Conservation (phyloP, 768 basidiomycete species). For the Mrakia gelida region DNA sequence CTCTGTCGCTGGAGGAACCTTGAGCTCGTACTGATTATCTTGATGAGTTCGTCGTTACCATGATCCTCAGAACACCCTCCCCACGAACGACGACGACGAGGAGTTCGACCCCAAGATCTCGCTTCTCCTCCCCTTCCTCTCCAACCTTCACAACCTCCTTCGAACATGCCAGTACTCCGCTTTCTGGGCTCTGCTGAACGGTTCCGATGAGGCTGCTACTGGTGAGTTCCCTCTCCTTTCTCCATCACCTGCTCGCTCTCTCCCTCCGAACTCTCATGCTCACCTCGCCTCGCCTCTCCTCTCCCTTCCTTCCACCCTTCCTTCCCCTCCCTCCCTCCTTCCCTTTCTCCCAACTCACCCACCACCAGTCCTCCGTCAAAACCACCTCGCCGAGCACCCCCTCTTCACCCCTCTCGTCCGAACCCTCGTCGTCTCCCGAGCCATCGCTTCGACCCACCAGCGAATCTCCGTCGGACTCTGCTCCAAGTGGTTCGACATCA, state of each 20-base stretch:
- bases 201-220: constrained; percentile 38
- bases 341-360: not conserved
- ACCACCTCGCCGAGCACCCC: constrained; percentile 41
- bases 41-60: not conserved
- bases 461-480: constrained; percentile 38
- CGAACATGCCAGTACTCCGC: constrained; percentile 42
- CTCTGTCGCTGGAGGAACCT: not conserved
- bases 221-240: constrained; percentile 33
- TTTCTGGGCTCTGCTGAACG: constrained; percentile 41
- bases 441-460: constrained; percentile 44
- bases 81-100: constrained; percentile 39
- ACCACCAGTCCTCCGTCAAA: constrained; percentile 37
- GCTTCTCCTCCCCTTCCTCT: constrained; percentile 38
- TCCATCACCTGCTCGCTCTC: not conserved
- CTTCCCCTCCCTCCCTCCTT: not conserved
- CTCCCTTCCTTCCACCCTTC: too few relatives aligned
- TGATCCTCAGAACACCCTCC: constrained; percentile 32
- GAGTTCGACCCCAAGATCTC: constrained; percentile 39
- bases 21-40: not conserved
- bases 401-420: constrained; percentile 38
- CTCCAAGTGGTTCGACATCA: constrained; percentile 42
- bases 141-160: constrained; percentile 37
- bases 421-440: constrained; percentile 39
- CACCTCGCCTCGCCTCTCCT: not conserved
- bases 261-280: not conserved